Conservation (phyloP, 169 alveolate genomes). For the Cryptosporidium bovis region DNA sequence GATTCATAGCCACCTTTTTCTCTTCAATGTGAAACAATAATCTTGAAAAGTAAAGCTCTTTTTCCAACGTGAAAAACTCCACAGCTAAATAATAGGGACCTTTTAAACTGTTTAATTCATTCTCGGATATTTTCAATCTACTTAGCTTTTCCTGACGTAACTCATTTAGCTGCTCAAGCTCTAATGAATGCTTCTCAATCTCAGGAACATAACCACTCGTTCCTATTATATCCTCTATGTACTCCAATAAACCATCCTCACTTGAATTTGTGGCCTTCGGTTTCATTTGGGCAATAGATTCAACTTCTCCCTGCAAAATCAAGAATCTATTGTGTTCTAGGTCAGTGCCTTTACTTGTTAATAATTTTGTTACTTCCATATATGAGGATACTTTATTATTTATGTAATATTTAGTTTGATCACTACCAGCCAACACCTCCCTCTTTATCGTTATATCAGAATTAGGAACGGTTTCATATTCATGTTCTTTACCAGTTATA, state of each 20-base stretch:
- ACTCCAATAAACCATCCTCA: slow-evolving; percentile 95
- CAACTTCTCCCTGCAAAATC: slow-evolving; percentile 97
- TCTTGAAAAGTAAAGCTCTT: slow-evolving; percentile 76
- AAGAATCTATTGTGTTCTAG: slow-evolving; percentile 91
- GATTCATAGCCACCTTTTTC: slow-evolving; percentile 55
- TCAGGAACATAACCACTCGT: slow-evolving; percentile 80
- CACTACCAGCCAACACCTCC: slow-evolving; percentile 44
- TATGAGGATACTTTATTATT: slow-evolving; percentile 90
- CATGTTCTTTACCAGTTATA: slow-evolving; percentile 67
- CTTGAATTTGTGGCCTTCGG: slow-evolving; percentile 93
- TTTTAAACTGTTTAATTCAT: slow-evolving; percentile 85
- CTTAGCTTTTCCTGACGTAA: slow-evolving; percentile 83
- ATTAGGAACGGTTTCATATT: slow-evolving; percentile 58
- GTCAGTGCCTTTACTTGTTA: slow-evolving; percentile 93
- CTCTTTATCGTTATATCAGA: slow-evolving; percentile 75
- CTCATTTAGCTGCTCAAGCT: slow-evolving; percentile 82
- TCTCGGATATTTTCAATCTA: slow-evolving; percentile 84
- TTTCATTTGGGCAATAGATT: slow-evolving; percentile 96
- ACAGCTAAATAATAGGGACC: slow-evolving; percentile 83
- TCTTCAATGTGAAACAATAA: slow-evolving; percentile 78
- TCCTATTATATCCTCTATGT: slow-evolving; percentile 97
- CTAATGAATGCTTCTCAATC: slow-evolving; percentile 81
- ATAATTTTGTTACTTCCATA: slow-evolving; percentile 89
- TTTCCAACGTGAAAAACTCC: slow-evolving; percentile 80
- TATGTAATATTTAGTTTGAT: slow-evolving; percentile 82